phyloP scores from a whole-genome alignment of 192 early-diverging fungal genomes.

The Piromyces sp. region DNA sequence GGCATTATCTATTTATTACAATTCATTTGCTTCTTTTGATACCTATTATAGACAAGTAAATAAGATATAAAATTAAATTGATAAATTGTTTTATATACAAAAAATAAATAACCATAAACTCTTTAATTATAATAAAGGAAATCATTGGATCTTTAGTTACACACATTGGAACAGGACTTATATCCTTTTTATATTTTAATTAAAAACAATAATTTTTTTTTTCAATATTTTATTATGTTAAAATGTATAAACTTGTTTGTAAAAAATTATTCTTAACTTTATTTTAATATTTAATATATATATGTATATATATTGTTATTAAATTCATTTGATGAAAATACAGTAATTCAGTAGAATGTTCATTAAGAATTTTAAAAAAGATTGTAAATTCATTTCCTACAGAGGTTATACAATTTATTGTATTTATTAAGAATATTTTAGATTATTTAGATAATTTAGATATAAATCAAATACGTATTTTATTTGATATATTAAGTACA shows the following conservation, averaged over 20 bases:
- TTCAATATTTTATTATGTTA: no score
- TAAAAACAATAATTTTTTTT: no score
- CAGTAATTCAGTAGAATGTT: slow-evolving; percentile 37
- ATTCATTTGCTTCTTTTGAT: slow-evolving; percentile 35
- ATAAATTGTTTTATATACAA: no score
- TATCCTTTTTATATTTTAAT: neutral
- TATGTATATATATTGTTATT: no score
- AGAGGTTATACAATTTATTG: slow-evolving; percentile 34
- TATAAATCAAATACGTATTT: slow-evolving; percentile 37
- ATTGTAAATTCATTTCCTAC: slow-evolving; percentile 26
- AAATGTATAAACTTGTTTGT: no score
- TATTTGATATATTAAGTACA: slow-evolving; percentile 49
- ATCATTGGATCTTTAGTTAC: slow-evolving; percentile 56
- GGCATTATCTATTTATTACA: slow-evolving; percentile 25
- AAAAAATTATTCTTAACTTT: no score
- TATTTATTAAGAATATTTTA: slow-evolving; percentile 52
- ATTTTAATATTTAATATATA: no score
- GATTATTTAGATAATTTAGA: slow-evolving; percentile 54
- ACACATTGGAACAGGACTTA: slow-evolving; percentile 51
- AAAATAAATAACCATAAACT: no score
- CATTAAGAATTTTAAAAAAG: slow-evolving; percentile 28
- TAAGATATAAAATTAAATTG: neutral
- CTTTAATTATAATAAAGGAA: slow-evolving; percentile 28
- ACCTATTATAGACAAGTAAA: slow-evolving; percentile 35
- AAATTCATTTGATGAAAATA: neutral